A percentile compares a stretch with the other conserved stretches of the same genome.
These are phyloP conservation scores for Globisporangium iwayamae DNA, from an alignment of 352 stramenopile species.

Conservation along the genomic window DNA sequence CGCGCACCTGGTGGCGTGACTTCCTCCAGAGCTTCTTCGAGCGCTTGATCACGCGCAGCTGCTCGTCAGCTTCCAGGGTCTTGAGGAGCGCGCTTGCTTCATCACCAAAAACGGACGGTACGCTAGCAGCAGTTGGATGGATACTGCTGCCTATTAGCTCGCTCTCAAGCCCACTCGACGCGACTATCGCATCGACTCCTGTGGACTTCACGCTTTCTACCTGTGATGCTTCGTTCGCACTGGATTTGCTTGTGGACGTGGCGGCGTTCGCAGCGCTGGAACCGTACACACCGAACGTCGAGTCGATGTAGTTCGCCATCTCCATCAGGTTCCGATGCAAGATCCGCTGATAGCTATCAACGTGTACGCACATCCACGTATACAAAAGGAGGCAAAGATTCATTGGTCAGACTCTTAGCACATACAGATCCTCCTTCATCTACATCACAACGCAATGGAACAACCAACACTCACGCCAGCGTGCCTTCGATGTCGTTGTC, in stretches of 20 bases:
- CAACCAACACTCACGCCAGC: conserved; percentile 35
- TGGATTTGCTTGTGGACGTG: background rate
- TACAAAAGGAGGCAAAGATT: background rate
- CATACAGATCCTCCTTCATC: too few species aligned
- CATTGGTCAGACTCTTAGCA: background rate
- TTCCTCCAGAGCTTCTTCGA: conserved; percentile 63
- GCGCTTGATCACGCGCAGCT: conserved; percentile 44
- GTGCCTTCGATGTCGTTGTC: conserved; percentile 47
- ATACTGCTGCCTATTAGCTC: background rate
- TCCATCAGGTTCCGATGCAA: conserved; percentile 75
- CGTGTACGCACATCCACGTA: background rate
- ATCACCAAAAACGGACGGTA: background rate
- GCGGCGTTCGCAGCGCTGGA: conserved; percentile 6
- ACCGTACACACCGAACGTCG: conserved; percentile 72
- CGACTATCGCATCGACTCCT: background rate
- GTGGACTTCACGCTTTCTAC: background rate
- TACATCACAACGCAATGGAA: too few species aligned
- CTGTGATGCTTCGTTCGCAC: background rate
- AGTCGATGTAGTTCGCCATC: conserved; percentile 79
- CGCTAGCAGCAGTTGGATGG: too few species aligned
- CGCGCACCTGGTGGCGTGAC: conserved; percentile 47
- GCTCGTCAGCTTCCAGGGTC: conserved; percentile 53
- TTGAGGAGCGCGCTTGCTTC: conserved; percentile 34
- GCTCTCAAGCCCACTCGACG: background rate
- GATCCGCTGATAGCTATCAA: conserved; percentile 59